phyloP scores from a whole-genome alignment of 306 rosid genomes.

The Begonia loranthoides region DNA sequence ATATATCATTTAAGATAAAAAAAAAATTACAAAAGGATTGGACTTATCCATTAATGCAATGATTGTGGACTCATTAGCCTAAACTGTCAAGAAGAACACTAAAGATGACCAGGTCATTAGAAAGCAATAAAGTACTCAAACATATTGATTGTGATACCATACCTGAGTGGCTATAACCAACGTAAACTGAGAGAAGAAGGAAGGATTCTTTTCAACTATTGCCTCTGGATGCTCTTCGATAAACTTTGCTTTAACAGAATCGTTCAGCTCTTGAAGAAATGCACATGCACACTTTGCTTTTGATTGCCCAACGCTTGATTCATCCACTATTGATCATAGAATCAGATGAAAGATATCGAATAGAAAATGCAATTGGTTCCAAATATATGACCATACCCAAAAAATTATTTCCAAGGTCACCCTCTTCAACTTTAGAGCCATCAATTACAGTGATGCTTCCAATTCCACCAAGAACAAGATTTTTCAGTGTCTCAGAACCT shows the following conservation, averaged over 20 bases:
- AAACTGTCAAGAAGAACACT: too few relatives aligned
- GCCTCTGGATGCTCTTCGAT: slow-evolving; percentile 80
- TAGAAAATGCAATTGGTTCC: slow-evolving; percentile 1
- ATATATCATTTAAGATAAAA: too few relatives aligned
- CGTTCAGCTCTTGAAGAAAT: slow-evolving; percentile 94
- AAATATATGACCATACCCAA: slow-evolving; percentile 36
- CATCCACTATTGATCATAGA: slow-evolving; percentile 43
- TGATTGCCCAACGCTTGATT: slow-evolving; percentile 72
- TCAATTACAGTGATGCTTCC: slow-evolving; percentile 96
- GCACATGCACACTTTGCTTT: slow-evolving; percentile 89
- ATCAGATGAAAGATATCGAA: slow-evolving; percentile 2
- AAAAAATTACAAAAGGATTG: too few relatives aligned
- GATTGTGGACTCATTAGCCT: too few relatives aligned
- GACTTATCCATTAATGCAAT: too few relatives aligned
- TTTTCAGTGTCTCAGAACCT: slow-evolving; percentile 84
- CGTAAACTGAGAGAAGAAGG: slow-evolving; percentile 87
- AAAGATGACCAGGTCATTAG: too few relatives aligned
- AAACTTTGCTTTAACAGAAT: slow-evolving; percentile 89
- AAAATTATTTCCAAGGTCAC: slow-evolving; percentile 94
- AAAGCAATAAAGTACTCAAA: background rate
- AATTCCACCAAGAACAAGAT: slow-evolving; percentile 92
- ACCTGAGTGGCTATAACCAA: slow-evolving; percentile 96
- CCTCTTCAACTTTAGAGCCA: slow-evolving; percentile 79
- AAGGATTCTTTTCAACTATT: slow-evolving; percentile 67
- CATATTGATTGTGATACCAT: slow-evolving; percentile 7